These are phyloP conservation scores for Agarophyton chilense DNA, from an alignment of 23 red algal genomes.

Conservation along the genomic window DNA sequence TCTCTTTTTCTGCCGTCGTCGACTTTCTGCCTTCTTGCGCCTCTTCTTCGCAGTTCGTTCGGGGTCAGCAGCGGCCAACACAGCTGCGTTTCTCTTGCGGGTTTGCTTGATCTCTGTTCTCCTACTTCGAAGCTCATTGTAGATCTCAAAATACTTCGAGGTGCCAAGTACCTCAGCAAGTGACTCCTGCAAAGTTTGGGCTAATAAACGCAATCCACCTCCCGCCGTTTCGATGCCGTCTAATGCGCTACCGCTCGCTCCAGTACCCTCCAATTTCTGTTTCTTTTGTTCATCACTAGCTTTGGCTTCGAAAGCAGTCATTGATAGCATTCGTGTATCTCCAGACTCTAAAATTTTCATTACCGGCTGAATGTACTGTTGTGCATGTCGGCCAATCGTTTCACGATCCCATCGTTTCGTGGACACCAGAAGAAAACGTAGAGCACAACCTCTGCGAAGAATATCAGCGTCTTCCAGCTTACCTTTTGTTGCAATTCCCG, in stretches of 20 bases:
- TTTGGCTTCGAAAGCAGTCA: background rate
- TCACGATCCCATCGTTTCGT: constrained; percentile 45
- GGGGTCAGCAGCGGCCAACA: constrained; percentile 45
- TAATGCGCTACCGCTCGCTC: background rate
- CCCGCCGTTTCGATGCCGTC: background rate
- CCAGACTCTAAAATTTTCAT: constrained; percentile 46
- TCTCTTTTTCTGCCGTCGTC: background rate
- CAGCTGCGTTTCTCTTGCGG: constrained; percentile 49
- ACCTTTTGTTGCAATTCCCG: constrained; percentile 57
- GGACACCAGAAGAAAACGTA: constrained; percentile 63
- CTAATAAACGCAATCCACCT: constrained; percentile 18
- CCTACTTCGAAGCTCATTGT: constrained; percentile 28
- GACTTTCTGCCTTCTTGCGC: constrained; percentile 8
- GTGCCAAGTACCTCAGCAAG: constrained; percentile 45
- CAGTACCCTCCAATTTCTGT: background rate
- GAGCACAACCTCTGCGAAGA: constrained; percentile 62
- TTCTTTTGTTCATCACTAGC: too few relatives aligned
- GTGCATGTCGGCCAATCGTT: background rate
- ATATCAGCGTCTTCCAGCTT: constrained; percentile 1
- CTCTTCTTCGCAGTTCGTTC: constrained; percentile 60
- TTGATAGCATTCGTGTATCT: background rate
- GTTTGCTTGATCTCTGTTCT: constrained; percentile 10
- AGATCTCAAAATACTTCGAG: constrained; percentile 43
- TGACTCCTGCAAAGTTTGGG: constrained; percentile 47
- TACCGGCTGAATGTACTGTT: constrained; percentile 36